Evolutionary conservation across 2,329 filamentous ascomycete genomes (phyloP), one percentile per base, ranked within the genome.

Genomic region (Eurotiales sp.): DNA sequence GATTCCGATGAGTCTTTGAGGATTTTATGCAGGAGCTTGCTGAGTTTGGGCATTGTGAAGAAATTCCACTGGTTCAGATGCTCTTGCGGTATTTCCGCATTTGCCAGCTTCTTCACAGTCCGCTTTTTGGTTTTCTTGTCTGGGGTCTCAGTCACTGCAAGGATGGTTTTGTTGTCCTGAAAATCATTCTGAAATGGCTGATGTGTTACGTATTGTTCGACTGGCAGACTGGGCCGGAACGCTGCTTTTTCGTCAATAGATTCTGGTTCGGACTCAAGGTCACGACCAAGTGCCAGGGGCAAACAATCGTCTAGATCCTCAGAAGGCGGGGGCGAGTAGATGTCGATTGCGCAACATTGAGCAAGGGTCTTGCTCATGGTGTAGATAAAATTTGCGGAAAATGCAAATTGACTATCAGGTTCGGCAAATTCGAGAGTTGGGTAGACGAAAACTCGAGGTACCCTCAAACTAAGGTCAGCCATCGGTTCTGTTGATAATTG

Each of bases 1-100:
- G 81, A 83, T 62, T 85, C 83, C 1, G 76, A 70, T 0, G 80
- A 81, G 36, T 83, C 79, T 54, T 76, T 78, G 14, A 85, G 65
- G 6, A 80, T 77, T 55, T 79, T 80, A 58, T 82, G 77, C 11
- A 84, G 71, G 19, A 85, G 73, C 19, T 78, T 77, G 54, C 81
- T 77, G 12, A 86, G 65, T 34, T 77, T 77, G 8, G 80, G 78
- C 56, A 82, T 77, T 63, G 83, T 74, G 8, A 73, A 73, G 17
- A 73, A 73, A 54, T 84, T 80, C 81, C 82, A 86, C 42, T 81
- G 72, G 39, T 80, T 74, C 2, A 82, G 64, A 52, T 82, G 74
- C 3, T 72, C 69, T 40, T 79, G 72, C 0, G 80, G 73, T n/a
- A 84, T 78, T 22, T 79, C 77, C 21, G 81, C 56, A 39, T 73